Evolutionary conservation across 2,329 filamentous ascomycete genomes (phyloP).

Genomic region (Ascochyta lentis): DNA sequence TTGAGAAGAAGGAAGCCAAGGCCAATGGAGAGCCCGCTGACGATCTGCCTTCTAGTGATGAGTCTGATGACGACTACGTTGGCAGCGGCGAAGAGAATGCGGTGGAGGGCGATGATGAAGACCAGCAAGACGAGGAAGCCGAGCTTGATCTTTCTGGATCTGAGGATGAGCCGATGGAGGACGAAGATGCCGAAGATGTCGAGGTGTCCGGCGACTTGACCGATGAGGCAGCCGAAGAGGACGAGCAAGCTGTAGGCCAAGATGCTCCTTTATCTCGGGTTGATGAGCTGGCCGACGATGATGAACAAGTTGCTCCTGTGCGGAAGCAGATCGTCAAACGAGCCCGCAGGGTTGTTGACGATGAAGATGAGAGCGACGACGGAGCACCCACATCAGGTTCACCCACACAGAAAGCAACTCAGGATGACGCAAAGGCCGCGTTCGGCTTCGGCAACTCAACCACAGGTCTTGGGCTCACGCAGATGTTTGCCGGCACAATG

Average conservation of each 20-base stretch:
- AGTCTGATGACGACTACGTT: conserved; percentile 62
- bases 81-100: conserved; percentile 56
- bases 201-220: conserved; percentile 40
- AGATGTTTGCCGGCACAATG: conserved; percentile 91
- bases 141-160: conserved; percentile 38
- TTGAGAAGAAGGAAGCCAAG: conserved; percentile 77
- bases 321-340: conserved; percentile 61
- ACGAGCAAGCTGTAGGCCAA: conserved; percentile 32
- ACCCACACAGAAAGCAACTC: conserved; percentile 32
- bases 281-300: conserved; percentile 51
- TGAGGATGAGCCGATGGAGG: conserved; percentile 38
- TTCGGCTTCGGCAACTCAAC: conserved; percentile 50
- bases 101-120: conserved; percentile 46
- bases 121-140: conserved; percentile 42
- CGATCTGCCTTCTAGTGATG: conserved; percentile 58
- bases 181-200: conserved; percentile 21
- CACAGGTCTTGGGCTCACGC: conserved; percentile 73
- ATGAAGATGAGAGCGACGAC: conserved; percentile 57
- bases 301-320: conserved; percentile 55
- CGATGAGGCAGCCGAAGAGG: conserved; percentile 52
- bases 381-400: conserved; percentile 23
- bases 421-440: conserved; percentile 45
- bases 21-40: conserved; percentile 58
- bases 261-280: conserved; percentile 21
- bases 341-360: conserved; percentile 66